Conservation (phyloP, 176 grass and related monocot species). For the Eragrostis nindensis region DNA sequence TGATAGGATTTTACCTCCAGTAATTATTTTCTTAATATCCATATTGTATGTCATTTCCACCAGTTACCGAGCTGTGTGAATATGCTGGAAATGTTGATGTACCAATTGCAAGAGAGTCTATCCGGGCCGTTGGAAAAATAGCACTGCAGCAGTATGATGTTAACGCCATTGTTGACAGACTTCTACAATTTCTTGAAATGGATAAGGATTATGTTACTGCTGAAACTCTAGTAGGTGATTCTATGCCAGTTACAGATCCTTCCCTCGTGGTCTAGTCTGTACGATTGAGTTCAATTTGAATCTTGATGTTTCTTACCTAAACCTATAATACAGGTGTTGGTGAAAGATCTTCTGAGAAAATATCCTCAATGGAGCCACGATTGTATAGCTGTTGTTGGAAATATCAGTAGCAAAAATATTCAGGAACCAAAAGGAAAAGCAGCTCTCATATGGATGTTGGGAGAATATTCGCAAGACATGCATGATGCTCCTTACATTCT, state of each 20-base stretch:
- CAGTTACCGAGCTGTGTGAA: conserved; percentile 98
- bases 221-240: conserved; percentile 85
- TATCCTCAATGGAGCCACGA: conserved; percentile 99
- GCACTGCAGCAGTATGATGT: conserved; percentile 98
- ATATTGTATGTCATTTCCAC: conserved; percentile 19
- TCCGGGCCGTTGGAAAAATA: conserved; percentile 98
- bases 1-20: conserved; percentile 37
- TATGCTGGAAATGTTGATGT: conserved; percentile 99
- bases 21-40: conserved; percentile 6
- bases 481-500: conserved; percentile 92
- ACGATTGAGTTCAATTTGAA: conserved; percentile 18
- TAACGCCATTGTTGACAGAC: conserved; percentile 97
- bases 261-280: background rate
- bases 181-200: conserved; percentile 99
- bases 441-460: conserved; percentile 99
- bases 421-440: conserved; percentile 98
- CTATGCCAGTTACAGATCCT: conserved; percentile 27
- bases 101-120: conserved; percentile 94
- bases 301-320: conserved; percentile 27
- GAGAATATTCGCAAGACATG: conserved; percentile 99
- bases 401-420: conserved; percentile 99
- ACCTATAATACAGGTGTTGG: conserved; percentile 70
- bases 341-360: conserved; percentile 98
- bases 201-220: conserved; percentile 99
- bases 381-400: conserved; percentile 99